Conservation (phyloP, 306 rosid genomes). For the Carpinus fangiana region DNA sequence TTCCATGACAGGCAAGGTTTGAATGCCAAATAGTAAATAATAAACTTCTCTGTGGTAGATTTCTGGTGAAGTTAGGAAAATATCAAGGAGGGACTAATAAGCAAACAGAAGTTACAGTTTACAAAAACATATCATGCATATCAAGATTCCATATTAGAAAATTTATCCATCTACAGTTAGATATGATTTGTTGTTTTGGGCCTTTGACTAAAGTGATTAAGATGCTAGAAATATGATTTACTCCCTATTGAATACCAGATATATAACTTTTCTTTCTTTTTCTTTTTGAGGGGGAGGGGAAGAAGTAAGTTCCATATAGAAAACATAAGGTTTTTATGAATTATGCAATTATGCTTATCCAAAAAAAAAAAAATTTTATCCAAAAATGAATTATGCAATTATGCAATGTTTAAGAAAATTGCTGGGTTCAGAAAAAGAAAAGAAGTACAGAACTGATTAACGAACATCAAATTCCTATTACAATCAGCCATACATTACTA, state of each 20-base stretch:
- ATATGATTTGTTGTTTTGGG: background rate
- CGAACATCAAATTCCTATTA: background rate
- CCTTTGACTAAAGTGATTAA: background rate
- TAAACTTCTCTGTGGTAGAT: background rate
- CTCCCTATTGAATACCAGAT: background rate
- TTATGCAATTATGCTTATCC: too few relatives aligned
- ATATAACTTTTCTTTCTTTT: background rate
- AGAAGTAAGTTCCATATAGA: background rate
- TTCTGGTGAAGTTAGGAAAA: background rate
- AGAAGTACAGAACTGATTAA: background rate
- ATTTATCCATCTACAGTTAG: background rate
- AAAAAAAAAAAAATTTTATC: too few relatives aligned
- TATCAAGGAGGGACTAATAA: background rate
- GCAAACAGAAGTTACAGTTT: background rate
- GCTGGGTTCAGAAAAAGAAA: background rate
- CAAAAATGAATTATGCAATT: too few relatives aligned
- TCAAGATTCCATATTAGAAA: background rate
- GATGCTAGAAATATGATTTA: background rate
- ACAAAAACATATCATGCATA: background rate
- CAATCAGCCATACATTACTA: background rate
- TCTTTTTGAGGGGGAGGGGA: background rate
- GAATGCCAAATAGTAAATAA: background rate
- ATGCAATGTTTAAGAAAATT: background rate
- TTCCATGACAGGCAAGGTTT: background rate
- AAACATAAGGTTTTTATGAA: background rate